Conservation (phyloP, 2,329 filamentous ascomycete genomes). For the Pyrenochaeta sp. region DNA sequence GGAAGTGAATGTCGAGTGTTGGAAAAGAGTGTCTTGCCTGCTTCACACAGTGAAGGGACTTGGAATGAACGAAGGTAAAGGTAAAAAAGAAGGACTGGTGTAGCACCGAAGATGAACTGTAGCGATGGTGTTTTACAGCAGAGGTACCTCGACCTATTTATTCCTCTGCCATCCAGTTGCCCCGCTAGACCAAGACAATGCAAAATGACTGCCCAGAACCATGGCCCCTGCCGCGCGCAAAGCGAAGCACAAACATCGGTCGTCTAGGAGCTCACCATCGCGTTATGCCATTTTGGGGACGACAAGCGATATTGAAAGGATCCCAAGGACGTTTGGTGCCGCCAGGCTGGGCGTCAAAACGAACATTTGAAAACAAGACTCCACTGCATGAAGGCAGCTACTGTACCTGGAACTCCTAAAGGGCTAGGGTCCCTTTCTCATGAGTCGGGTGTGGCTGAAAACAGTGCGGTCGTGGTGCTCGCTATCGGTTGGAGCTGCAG, state of each 20-base stretch:
- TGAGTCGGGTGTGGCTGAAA: constrained; percentile 8
- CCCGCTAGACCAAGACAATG: constrained; percentile 6
- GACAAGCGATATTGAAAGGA: constrained; percentile 37
- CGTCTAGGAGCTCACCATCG: constrained; percentile 14
- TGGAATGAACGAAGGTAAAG: constrained; percentile 33
- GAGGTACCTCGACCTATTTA: constrained; percentile 29
- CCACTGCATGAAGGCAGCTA: constrained; percentile 12
- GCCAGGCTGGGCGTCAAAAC: constrained; percentile 22
- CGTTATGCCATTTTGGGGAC: constrained; percentile 17
- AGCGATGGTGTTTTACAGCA: constrained; percentile 26
- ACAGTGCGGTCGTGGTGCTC: constrained; percentile 13
- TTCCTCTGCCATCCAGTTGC: constrained; percentile 10
- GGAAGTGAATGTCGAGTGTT: constrained; percentile 30
- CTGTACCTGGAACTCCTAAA: constrained; percentile 6
- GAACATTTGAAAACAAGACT: constrained; percentile 9
- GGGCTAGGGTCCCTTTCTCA: constrained; percentile 9
- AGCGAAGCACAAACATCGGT: constrained; percentile 12
- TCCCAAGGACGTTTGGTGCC: constrained; percentile 19
- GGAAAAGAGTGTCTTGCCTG: constrained; percentile 42
- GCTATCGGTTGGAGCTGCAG: constrained; percentile 12
- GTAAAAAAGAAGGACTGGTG: constrained; percentile 37
- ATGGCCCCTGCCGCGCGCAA: constrained; percentile 24
- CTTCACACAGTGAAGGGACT: constrained; percentile 44
- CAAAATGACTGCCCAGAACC: constrained; percentile 13
- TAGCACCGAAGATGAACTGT: constrained; percentile 33